These are phyloP conservation scores for Scheffersomyces lignicola DNA, from an alignment of 1,139 yeast species.

Conservation along the genomic window DNA sequence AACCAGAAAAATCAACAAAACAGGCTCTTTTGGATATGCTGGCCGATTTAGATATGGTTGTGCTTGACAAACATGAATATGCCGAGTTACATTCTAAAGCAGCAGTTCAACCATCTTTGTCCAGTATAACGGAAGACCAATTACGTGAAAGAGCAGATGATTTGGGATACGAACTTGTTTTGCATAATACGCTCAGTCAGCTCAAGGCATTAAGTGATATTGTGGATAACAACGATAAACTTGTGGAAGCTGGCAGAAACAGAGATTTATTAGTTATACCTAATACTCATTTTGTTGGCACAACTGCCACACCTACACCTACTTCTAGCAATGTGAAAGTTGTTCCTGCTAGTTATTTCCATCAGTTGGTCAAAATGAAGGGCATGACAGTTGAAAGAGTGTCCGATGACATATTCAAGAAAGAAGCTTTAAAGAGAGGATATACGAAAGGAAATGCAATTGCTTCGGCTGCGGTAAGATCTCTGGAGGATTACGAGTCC, in stretches of 20 bases:
- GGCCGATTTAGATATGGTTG: constrained; percentile 39
- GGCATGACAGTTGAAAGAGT: constrained; percentile 45
- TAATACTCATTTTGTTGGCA: constrained; percentile 54
- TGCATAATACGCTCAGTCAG: constrained; percentile 34
- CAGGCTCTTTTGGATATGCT: constrained; percentile 33
- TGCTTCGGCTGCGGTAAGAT: constrained; percentile 15
- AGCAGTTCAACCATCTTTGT: constrained; percentile 12
- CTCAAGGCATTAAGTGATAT: constrained; percentile 16
- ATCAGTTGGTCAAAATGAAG: constrained; percentile 50
- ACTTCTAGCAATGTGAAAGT: constrained; percentile 62
- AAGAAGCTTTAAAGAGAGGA: constrained; percentile 52
- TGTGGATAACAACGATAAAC: constrained; percentile 21
- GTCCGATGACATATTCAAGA: constrained; percentile 44
- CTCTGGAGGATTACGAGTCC: not conserved
- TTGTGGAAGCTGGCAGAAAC: constrained; percentile 36
- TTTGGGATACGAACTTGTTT: constrained; percentile 42
- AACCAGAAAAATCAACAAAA: constrained; percentile 16
- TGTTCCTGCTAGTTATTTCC: constrained; percentile 63
- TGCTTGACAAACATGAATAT: constrained; percentile 30
- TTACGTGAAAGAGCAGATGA: constrained; percentile 13
- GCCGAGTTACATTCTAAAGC: constrained; percentile 21
- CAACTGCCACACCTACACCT: constrained; percentile 55
- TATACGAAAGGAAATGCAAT: constrained; percentile 27
- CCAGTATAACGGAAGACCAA: constrained; percentile 16
- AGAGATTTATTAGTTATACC: constrained; percentile 58